A percentile compares a stretch with the other conserved stretches of the same genome.
Evolutionary conservation across 768 basidiomycete genomes (phyloP).

Genomic region (Boletus reticulatus): DNA sequence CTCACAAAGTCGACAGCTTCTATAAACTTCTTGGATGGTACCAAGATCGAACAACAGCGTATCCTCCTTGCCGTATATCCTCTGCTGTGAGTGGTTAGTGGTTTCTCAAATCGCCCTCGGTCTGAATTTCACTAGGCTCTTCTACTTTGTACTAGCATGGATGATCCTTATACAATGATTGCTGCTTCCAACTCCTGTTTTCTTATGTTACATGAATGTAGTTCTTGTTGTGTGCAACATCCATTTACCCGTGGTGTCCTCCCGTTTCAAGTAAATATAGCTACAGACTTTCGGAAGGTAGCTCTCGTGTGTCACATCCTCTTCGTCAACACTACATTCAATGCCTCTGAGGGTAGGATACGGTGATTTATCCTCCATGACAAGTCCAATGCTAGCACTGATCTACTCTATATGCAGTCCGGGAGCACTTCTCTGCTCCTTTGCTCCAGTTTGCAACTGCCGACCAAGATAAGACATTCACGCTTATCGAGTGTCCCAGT

Average conservation of each 20-base stretch:
- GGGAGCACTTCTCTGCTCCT: conserved; percentile 91
- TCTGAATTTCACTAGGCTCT: conserved; percentile 52
- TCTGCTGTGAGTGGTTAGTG: conserved; percentile 60
- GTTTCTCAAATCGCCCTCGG: not conserved
- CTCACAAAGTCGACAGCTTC: conserved; percentile 54
- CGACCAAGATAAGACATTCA: conserved; percentile 72
- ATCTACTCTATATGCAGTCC: conserved; percentile 43
- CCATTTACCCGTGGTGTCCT: not conserved
- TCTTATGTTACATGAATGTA: conserved; percentile 15
- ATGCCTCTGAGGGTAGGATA: conserved; percentile 35
- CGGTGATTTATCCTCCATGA: conserved; percentile 14
- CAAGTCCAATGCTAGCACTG: conserved; percentile 1
- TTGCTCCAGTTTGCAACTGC: conserved; percentile 78
- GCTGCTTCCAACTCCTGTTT: not conserved
- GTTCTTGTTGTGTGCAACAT: conserved; percentile 2
- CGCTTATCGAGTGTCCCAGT: conserved; percentile 89
- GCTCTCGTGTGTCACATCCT: not conserved
- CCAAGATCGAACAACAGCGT: conserved; percentile 87
- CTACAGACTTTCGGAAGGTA: not conserved
- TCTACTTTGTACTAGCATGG: conserved; percentile 95
- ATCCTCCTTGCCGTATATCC: conserved; percentile 95
- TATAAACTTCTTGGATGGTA: conserved; percentile 94
- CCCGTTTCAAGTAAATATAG: conserved; percentile 1
- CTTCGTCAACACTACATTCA: not conserved
- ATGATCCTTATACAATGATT: conserved; percentile 90